phyloP scores from a whole-genome alignment of 495 filamentous ascomycete genomes.

The Glarea lozoyensis region DNA sequence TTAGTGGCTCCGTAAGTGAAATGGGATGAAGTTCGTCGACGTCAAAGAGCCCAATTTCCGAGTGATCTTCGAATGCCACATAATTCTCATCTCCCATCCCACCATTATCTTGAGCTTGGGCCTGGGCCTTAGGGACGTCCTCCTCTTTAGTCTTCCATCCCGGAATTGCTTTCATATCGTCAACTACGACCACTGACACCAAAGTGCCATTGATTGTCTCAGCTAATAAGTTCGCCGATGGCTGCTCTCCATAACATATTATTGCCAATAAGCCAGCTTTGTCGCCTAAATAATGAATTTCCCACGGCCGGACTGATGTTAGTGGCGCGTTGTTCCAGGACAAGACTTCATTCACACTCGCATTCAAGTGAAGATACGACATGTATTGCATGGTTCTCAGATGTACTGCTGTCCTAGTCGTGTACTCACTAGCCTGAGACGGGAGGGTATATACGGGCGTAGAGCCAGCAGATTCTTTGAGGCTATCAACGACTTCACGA shows the following conservation, averaged over 20 bases:
- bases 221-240: constrained; percentile 13
- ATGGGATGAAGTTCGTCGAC: background rate
- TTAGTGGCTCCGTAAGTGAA: constrained; percentile 3
- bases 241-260: constrained; percentile 22
- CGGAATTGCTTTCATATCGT: constrained; percentile 20
- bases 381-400: constrained; percentile 40
- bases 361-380: constrained; percentile 22
- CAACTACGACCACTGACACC: constrained; percentile 19
- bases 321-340: constrained; percentile 15
- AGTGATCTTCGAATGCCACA: background rate
- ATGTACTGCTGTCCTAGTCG: constrained; percentile 58
- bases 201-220: constrained; percentile 21
- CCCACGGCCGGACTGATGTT: constrained; percentile 19
- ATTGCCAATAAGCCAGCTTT: constrained; percentile 18
- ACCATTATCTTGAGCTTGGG: background rate
- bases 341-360: background rate
- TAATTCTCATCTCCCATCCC: background rate
- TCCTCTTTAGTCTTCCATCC: constrained; percentile 4
- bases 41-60: constrained; percentile 1
- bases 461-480: constrained; percentile 30
- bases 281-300: constrained; percentile 18
- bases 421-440: constrained; percentile 52
- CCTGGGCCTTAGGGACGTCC: background rate
- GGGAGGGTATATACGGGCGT: constrained; percentile 35
- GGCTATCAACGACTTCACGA: constrained; percentile 49